Conservation (phyloP, 208 protist genomes). For the Leishmania mexicana region DNA sequence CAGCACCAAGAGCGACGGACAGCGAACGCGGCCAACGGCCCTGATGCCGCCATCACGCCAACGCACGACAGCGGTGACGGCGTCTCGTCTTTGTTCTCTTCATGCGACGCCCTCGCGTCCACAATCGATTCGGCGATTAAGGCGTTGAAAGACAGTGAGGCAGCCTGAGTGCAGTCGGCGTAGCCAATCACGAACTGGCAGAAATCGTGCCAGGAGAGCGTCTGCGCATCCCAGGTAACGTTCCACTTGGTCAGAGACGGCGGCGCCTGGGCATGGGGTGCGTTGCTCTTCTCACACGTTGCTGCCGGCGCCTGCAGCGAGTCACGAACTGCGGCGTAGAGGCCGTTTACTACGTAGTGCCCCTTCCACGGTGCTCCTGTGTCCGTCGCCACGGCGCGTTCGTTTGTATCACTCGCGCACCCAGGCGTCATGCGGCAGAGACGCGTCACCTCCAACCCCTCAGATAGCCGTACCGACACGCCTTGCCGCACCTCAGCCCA, state of each 20-base stretch:
- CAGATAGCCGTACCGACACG: conserved; percentile 24
- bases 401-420: neutral
- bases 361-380: conserved; percentile 17
- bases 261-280: neutral
- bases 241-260: conserved; percentile 22
- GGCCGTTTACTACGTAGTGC: conserved; percentile 29
- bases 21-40: conserved; percentile 29
- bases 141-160: conserved; percentile 43
- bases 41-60: conserved; percentile 26
- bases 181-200: conserved; percentile 56
- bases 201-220: conserved; percentile 60
- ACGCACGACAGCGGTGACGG: conserved; percentile 19
- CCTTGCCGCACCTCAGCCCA: conserved; percentile 19
- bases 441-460: conserved; percentile 23
- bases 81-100: neutral
- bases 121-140: conserved; percentile 17
- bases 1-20: conserved; percentile 29
- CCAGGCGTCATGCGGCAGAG: neutral
- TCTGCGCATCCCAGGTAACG: conserved; percentile 45
- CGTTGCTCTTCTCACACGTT: neutral
- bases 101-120: neutral
- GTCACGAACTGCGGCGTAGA: conserved; percentile 25
- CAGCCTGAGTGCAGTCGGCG: conserved; percentile 41
- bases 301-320: neutral
- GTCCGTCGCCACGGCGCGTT: neutral